Evolutionary conservation across 1,284 basidiomycete genomes (phyloP), one percentile per base, ranked within the genome.

Genomic region (Wolfiporia cocos): DNA sequence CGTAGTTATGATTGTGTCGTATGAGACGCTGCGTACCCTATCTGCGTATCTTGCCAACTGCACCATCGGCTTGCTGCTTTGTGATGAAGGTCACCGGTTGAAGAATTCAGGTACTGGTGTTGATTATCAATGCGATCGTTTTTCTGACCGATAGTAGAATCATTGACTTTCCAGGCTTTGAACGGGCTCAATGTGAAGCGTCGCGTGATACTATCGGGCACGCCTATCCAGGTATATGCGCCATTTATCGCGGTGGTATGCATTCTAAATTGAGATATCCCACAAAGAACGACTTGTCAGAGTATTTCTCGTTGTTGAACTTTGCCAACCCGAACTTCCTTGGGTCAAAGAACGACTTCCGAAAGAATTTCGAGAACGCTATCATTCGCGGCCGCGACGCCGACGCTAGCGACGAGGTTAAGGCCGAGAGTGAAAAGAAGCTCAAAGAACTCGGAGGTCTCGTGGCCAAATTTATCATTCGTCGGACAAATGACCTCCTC

Each of bases 1-100:
- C n/a, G n/a, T n/a, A 93, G 95, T 99, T 34, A 92, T 99, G 91
- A 98, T 99, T 52, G 95, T 97, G 1, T 99, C 96, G 0, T 99
- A 99, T 55, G 95, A 99, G 63, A 97, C 93, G 0, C 72, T 99
- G 37, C 81, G 93, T n/a, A 85, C 85, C 2, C 68, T 96, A 7
- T 75, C 81, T 5, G 79, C 68, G 3, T 79, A 93, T 55, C 71
- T 96, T 3, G 81, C 81, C 1, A 78, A 74, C 46, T 89, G 89
- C 46, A 81, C 76, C 37, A 91, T 99, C 24, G 96, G 96, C 0
- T 65, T 99, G 9, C 67, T 99, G 6, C 78, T 99, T 7, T 96
- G 92, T 49, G 95, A 99, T 56, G 95, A 99, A 68, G 95, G 96
- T 2, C 95, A 99, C 67, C 76, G 95, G 29, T 69, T 99, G 48